Conservation (phyloP, 192 early-diverging fungal genomes). For the Pilaira anomala region DNA sequence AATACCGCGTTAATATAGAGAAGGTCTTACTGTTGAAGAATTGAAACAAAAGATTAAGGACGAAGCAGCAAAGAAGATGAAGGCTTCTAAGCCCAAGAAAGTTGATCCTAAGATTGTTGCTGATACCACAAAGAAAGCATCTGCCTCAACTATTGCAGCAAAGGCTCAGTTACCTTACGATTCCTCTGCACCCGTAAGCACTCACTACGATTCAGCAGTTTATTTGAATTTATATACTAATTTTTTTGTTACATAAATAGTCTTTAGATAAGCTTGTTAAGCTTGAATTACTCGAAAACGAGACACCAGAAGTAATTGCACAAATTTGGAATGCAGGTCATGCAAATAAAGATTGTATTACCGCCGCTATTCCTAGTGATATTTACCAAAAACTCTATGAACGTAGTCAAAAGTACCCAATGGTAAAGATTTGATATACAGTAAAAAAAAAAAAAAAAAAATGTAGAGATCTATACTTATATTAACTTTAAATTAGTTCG, state of each 20-base stretch:
- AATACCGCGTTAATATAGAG: constrained; percentile 10
- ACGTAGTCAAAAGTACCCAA: constrained; percentile 37
- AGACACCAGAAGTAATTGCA: constrained; percentile 25
- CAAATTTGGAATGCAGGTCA: constrained; percentile 41
- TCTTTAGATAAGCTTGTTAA: constrained; percentile 39
- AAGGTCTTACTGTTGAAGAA: constrained; percentile 35
- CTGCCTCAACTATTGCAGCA: constrained; percentile 1
- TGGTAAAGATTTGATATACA: constrained; percentile 23
- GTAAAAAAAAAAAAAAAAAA: too few relatives aligned
- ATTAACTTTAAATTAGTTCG: constrained; percentile 52
- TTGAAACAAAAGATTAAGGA: constrained; percentile 29
- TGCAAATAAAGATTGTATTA: constrained; percentile 36
- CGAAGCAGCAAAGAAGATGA: constrained; percentile 18
- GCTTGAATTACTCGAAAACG: constrained; percentile 37
- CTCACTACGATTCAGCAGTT: background rate
- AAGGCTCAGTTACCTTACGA: constrained; percentile 32
- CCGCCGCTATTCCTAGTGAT: constrained; percentile 33
- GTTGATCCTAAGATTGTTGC: background rate
- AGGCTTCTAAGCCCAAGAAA: constrained; percentile 7
- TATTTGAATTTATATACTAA: background rate
- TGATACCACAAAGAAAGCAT: background rate
- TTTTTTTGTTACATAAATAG: constrained; percentile 1
- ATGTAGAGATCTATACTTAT: too few relatives aligned
- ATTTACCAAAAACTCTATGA: constrained; percentile 31
- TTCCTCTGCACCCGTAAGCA: constrained; percentile 38